A percentile compares a stretch with the other conserved stretches of the same genome.
phyloP scores from a whole-genome alignment of 768 basidiomycete genomes.

The Podaxis sp. region DNA sequence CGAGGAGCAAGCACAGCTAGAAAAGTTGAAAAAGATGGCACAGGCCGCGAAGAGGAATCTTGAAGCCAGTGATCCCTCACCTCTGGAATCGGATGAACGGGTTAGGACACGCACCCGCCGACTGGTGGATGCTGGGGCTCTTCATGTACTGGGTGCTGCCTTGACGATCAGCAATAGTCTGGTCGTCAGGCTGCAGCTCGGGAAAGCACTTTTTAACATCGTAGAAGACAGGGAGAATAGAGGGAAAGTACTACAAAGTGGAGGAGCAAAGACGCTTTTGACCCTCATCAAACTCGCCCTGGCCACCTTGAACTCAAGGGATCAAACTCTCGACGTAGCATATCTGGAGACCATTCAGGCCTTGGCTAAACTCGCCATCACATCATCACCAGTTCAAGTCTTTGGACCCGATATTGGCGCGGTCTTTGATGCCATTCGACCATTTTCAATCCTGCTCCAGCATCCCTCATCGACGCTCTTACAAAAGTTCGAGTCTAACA shows the following conservation, averaged over 20 bases:
- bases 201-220: slow-evolving; percentile 66
- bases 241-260: slow-evolving; percentile 73
- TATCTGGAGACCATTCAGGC: slow-evolving; percentile 72
- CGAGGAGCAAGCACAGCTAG: slow-evolving; percentile 82
- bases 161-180: slow-evolving; percentile 61
- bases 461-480: slow-evolving; percentile 69
- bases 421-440: slow-evolving; percentile 80
- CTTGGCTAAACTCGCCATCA: slow-evolving; percentile 90
- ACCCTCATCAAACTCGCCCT: slow-evolving; percentile 53
- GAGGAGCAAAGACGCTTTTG: slow-evolving; percentile 69
- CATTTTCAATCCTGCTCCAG: slow-evolving; percentile 71
- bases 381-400: slow-evolving; percentile 84
- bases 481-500: slow-evolving; percentile 89
- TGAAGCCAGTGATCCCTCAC: slow-evolving; percentile 31
- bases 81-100: slow-evolving; percentile 63
- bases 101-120: slow-evolving; percentile 62
- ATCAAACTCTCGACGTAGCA: slow-evolving; percentile 34
- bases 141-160: slow-evolving; percentile 60
- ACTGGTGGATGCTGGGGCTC: slow-evolving; percentile 60
- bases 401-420: slow-evolving; percentile 84
- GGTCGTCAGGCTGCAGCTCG: slow-evolving; percentile 57
- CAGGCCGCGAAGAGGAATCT: slow-evolving; percentile 33
- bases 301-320: slow-evolving; percentile 29
- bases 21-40: slow-evolving; percentile 78
- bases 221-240: slow-evolving; percentile 78